Percentiles rank a stretch among this genome's conserved stretches.
phyloP scores from a whole-genome alignment of 2,329 filamentous ascomycete species.

The Dendryphion nanum region DNA sequence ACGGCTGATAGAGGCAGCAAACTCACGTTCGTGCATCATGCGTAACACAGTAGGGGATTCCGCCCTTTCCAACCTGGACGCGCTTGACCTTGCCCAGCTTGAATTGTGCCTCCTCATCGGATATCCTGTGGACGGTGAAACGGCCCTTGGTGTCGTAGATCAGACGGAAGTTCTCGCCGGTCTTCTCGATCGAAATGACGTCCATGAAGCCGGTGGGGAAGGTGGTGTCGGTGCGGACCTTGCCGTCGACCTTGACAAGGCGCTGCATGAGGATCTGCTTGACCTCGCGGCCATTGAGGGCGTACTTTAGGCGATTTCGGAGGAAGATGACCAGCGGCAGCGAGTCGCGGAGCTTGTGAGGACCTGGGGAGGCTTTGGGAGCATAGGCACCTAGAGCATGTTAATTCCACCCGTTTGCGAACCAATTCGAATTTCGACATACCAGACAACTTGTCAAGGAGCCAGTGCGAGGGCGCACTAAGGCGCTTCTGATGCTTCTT shows the following conservation, averaged over 20 bases:
- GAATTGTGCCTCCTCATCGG: conserved; percentile 98
- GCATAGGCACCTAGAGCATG: conserved; percentile 50
- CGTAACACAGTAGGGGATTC: conserved; percentile 99
- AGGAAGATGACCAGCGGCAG: conserved; percentile 94
- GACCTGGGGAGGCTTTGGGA: conserved; percentile 73
- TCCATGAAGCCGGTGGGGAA: conserved; percentile 99
- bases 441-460: conserved; percentile 98
- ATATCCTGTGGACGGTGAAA: conserved; percentile 99
- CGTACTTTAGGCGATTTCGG: conserved; percentile 89
- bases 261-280: conserved; percentile 99
- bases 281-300: conserved; percentile 96
- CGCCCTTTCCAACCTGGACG: conserved; percentile 97
- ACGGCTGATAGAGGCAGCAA: conserved; percentile 99
- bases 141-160: conserved; percentile 99
- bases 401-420: conserved; percentile 39
- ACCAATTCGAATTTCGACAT: conserved; percentile 9
- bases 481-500: conserved; percentile 99
- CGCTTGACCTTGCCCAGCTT: conserved; percentile 99
- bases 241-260: conserved; percentile 98
- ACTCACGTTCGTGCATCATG: conserved; percentile 99
- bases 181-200: conserved; percentile 99
- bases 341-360: conserved; percentile 99
- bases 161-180: conserved; percentile 99
- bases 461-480: conserved; percentile 98
- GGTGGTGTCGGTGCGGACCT: conserved; percentile 98